Evolutionary conservation across 1,284 basidiomycete genomes (phyloP).

Genomic region (Erythrobasidium hasegawianum): DNA sequence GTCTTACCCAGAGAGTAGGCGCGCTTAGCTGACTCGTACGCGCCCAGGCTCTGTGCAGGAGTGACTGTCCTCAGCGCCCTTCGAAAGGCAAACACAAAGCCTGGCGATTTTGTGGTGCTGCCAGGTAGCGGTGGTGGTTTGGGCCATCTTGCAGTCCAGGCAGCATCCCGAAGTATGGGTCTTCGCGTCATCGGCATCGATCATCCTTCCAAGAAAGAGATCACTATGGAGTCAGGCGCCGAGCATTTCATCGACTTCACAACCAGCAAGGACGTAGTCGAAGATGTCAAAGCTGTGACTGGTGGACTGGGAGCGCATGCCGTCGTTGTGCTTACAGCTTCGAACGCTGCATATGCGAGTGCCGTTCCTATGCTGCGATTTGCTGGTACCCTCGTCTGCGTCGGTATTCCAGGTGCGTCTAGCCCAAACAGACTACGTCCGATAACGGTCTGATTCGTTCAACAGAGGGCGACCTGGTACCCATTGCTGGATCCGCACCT

Average conservation of each 20-base stretch:
- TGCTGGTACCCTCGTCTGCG: constrained; percentile 28
- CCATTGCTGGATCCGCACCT: constrained; percentile 16
- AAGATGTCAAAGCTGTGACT: constrained; percentile 30
- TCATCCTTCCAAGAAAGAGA: constrained; percentile 31
- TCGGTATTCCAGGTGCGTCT: constrained; percentile 29
- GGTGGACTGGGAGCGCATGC: constrained; percentile 31
- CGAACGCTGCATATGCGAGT: constrained; percentile 32
- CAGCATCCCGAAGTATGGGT: constrained; percentile 22
- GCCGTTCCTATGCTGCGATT: constrained; percentile 23
- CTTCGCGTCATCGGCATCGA: constrained; percentile 35
- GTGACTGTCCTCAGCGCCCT: constrained; percentile 22
- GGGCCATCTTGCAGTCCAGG: constrained; percentile 27
- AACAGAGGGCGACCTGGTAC: constrained; percentile 17
- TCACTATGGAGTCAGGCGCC: constrained; percentile 19
- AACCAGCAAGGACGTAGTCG: constrained; percentile 18
- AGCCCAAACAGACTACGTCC: too few relatives aligned
- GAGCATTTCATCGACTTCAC: constrained; percentile 35
- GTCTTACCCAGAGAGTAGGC: background rate
- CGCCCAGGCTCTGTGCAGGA: constrained; percentile 25
- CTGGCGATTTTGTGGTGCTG: constrained; percentile 25
- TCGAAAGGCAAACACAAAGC: constrained; percentile 6
- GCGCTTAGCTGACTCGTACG: too few relatives aligned
- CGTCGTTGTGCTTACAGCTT: constrained; percentile 29
- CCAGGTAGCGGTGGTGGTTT: constrained; percentile 29
- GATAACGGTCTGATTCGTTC: too few relatives aligned